Conservation (phyloP, 352 stramenopile genomes). For the Globisporangium orthogonon region DNA sequence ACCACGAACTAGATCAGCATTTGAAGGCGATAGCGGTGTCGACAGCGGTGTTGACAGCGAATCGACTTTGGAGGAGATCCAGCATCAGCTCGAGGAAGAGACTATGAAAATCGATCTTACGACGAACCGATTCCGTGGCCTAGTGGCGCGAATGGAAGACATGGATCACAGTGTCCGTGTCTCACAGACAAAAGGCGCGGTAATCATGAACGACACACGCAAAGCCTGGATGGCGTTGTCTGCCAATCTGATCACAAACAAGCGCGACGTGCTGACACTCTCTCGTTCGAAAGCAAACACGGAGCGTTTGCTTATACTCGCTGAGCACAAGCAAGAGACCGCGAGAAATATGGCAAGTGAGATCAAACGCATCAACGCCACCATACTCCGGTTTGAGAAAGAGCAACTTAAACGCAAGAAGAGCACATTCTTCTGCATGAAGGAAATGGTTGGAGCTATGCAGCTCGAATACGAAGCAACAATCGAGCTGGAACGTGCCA, state of each 20-base stretch:
- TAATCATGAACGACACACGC: slow-evolving; percentile 34
- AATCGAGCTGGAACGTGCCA: slow-evolving; percentile 9
- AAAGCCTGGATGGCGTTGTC: slow-evolving; percentile 24
- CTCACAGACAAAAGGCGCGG: slow-evolving; percentile 23
- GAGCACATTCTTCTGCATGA: slow-evolving; percentile 20
- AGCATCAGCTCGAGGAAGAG: slow-evolving; percentile 17
- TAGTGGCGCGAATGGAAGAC: slow-evolving; percentile 26
- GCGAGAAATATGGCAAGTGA: slow-evolving; percentile 10
- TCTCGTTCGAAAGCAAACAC: slow-evolving; percentile 9
- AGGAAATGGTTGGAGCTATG: slow-evolving; percentile 16
- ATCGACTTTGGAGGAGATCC: slow-evolving; percentile 1
- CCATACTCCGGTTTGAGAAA: slow-evolving; percentile 24
- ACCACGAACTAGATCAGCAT: not conserved
- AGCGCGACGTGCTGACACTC: slow-evolving; percentile 13
- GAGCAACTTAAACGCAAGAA: slow-evolving; percentile 28
- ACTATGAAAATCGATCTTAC: slow-evolving; percentile 20
- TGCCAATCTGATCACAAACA: slow-evolving; percentile 19
- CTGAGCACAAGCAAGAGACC: slow-evolving; percentile 7
- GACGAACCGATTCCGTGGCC: slow-evolving; percentile 14
- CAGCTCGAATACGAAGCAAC: slow-evolving; percentile 18
- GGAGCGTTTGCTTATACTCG: slow-evolving; percentile 9
- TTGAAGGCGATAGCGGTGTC: not conserved
- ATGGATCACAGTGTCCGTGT: slow-evolving; percentile 18
- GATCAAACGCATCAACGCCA: slow-evolving; percentile 17
- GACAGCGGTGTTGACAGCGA: not conserved